A percentile compares a stretch with the other conserved stretches of the same genome.
These are phyloP conservation scores for Pugionium cornutum DNA, from an alignment of 345 rosid species.

Conservation along the genomic window DNA sequence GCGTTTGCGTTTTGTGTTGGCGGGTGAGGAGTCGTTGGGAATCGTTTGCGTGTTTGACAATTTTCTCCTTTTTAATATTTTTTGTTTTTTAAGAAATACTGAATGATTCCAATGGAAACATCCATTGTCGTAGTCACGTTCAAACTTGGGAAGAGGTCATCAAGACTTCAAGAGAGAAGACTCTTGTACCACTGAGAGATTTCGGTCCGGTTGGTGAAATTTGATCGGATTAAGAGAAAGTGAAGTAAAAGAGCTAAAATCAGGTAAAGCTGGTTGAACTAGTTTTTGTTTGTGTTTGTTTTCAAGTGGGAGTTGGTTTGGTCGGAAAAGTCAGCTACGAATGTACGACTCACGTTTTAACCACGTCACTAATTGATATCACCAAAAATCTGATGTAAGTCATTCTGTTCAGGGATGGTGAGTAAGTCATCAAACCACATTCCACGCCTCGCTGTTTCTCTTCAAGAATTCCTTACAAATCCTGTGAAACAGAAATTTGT, in stretches of 20 bases:
- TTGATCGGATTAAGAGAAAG: not conserved
- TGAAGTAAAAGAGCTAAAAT: not conserved
- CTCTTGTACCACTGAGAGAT: conserved; percentile 22
- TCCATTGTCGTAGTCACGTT: conserved; percentile 37
- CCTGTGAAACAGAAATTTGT: conserved; percentile 42
- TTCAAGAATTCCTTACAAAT: conserved; percentile 67
- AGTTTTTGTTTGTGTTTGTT: not conserved
- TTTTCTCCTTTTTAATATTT: not conserved
- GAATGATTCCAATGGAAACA: conserved; percentile 33
- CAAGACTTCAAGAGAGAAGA: not conserved
- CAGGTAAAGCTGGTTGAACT: conserved; percentile 34
- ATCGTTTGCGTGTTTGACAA: conserved; percentile 24
- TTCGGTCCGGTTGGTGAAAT: conserved; percentile 3
- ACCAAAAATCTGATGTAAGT: conserved; percentile 1
- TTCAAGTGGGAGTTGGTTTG: conserved; percentile 31
- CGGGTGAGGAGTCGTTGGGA: conserved; percentile 43
- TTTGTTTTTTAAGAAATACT: not conserved
- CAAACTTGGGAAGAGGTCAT: not conserved
- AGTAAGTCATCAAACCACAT: conserved; percentile 80
- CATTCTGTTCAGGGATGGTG: conserved; percentile 89
- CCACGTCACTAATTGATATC: too few relatives aligned
- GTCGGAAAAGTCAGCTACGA: conserved; percentile 27
- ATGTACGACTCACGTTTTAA: too few relatives aligned
- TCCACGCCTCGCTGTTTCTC: conserved; percentile 85
- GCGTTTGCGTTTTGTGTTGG: conserved; percentile 40